Base-by-base conservation (phyloP, 805 yeast genomes). In the Hanseniaspora pseudoguilliermondii region DNA sequence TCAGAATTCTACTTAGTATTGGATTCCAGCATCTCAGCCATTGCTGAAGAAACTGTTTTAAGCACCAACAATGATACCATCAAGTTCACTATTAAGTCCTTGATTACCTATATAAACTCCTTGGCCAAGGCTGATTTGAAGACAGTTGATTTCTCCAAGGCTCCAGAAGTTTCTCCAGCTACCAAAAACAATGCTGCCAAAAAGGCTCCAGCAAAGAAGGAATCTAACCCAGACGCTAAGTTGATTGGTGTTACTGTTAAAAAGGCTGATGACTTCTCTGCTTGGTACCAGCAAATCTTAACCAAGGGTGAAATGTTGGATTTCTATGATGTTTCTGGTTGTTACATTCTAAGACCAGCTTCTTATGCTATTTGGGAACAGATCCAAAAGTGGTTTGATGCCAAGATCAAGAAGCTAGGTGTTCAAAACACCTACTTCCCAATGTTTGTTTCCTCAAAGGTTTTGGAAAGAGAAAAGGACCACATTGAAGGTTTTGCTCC, bases 401-500 rank as follows among this genome's bases (percentile, higher is more conserved):
- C 63, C 27, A 74, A 76, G 62, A 93, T 93, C 73, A 91, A 89
- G 75, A 75, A 78, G 54, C 70, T 93, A 63, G 98, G 97, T 61
- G 98, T 95, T 58, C 81, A 83, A 65, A 93, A 93, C 72, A 84
- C 97, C 27, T 91, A 91, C 71, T 93, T 93, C 85, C 99, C 99
- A 61, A 87, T 93, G 97, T 93, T 93, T 67, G 97, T 93, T 51
- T 89, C 97, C 10, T 76, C 86, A 48, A 80, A 82, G 63, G 98
- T 95, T 23, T 76, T 93, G 65, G 97, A 95, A 74, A 88, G 83
- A 74, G 99, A 93, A 76, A 93, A 93, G 73, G 99, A 93, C 68
- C 99, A 93, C 69, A 81, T 93, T 64, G 98, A 93, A 73, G 99
- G 99, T 47, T 93, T 93, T 70, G 98, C 99, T 48, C 98, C 99